Evolutionary conservation across 148 eudicot genomes (phyloP), one percentile per base, ranked within the genome.

Genomic region (Camellia granthamiana): DNA sequence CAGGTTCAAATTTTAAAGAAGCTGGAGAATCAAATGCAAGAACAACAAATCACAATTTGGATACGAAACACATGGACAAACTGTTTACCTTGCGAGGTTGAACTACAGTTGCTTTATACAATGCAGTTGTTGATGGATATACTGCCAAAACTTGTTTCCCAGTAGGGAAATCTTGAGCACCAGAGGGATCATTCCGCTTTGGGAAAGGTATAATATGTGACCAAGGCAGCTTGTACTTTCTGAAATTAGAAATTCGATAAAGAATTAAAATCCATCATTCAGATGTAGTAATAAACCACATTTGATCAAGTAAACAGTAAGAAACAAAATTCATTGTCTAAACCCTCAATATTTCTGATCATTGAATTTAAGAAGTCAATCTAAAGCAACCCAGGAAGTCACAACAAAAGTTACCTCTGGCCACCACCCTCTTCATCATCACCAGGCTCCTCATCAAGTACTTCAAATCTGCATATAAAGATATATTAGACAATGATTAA

Each of bases 121-220:
- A 87, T 76, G 99, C 92, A 15, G 98, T 96, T 77, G 99, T 96
- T 77, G 88, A 87, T 10, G 99, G 99, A 86, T 96, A 96, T 54
- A 93, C 93, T 76, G 97, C 99, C 85, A 96, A 84, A 78, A 96
- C 99, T 72, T 91, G 90, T 86, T 84, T 92, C 71, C 95, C 92
- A 67, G 90, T 87, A 85, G 85, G 93, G 77, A 92, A 96, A 74
- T 93, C 98, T 51, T 83, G 90, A 72, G 87, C 91, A 47, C 87
- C 84, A 18, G 95, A 80, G 75, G 90, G 89, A 80, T 96, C 97
- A 77, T 74, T 90, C 58, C 86, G 82, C 81, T 93, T 96, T 1
- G 99, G 97, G 72, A 96, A 93, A 81, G 99, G 99, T 83, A 96
- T 92, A 72, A 95, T 93, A 81, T 92, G 88, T 75, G 97, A 90